These are phyloP conservation scores for Ogataea polymorpha DNA, from an alignment of 805 yeast species.

Conservation along the genomic window DNA sequence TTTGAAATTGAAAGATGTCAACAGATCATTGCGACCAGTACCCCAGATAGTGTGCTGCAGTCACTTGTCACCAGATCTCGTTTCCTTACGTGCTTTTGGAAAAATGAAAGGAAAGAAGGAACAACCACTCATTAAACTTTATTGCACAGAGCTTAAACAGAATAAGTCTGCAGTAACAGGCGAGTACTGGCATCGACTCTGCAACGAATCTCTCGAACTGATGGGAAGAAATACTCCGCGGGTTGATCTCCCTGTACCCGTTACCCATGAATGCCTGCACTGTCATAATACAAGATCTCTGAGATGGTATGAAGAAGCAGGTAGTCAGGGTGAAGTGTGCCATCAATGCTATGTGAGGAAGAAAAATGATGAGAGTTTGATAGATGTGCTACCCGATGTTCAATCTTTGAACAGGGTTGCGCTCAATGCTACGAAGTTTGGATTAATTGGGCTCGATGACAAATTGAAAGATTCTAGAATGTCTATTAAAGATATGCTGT, in stretches of 20 bases:
- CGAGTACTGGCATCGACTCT: constrained; percentile 11
- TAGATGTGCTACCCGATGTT: constrained; percentile 26
- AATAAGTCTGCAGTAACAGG: constrained; percentile 3
- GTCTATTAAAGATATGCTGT: constrained; percentile 24
- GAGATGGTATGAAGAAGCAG: constrained; percentile 18
- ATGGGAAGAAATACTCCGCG: background rate
- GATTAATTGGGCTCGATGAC: constrained; percentile 15
- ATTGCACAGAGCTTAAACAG: constrained; percentile 35
- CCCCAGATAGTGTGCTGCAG: constrained; percentile 45
- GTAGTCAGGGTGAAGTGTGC: constrained; percentile 12
- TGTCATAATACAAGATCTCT: constrained; percentile 22
- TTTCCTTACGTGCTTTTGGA: constrained; percentile 32
- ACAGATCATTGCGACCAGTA: constrained; percentile 36
- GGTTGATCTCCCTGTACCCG: background rate
- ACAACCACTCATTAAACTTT: constrained; percentile 41
- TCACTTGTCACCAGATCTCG: constrained; percentile 32
- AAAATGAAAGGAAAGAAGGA: constrained; percentile 25
- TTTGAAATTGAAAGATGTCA: constrained; percentile 23
- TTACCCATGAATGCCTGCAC: constrained; percentile 14
- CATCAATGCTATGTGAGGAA: constrained; percentile 28
- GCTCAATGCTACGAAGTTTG: constrained; percentile 23
- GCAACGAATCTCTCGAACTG: constrained; percentile 4
- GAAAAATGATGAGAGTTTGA: constrained; percentile 21
- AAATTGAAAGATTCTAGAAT: constrained; percentile 9
- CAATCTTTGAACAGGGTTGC: constrained; percentile 7